These are phyloP conservation scores for Pseudogymnoascus sp. DNA, from an alignment of 2,329 filamentous ascomycete species.

Conservation along the genomic window DNA sequence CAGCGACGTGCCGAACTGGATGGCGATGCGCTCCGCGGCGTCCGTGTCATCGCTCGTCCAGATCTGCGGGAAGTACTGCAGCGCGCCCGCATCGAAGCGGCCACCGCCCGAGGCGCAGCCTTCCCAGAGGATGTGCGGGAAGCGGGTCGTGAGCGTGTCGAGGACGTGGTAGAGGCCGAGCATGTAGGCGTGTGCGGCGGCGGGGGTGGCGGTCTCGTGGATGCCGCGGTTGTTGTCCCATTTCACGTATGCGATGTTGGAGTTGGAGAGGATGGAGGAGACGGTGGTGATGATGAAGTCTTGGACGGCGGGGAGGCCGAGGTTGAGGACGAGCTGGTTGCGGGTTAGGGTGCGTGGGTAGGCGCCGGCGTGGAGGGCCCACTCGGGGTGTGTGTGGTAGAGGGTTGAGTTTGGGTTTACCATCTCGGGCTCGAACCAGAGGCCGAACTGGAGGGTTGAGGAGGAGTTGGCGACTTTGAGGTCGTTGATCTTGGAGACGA, in stretches of 20 bases:
- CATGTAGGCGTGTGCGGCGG: background rate
- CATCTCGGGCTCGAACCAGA: slow-evolving; percentile 65
- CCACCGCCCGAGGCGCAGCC: background rate
- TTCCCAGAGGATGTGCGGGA: background rate
- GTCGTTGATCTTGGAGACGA: background rate
- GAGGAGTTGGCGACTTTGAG: slow-evolving; percentile 17
- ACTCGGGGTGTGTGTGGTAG: slow-evolving; percentile 55
- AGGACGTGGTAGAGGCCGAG: background rate
- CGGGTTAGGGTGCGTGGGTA: slow-evolving; percentile 36
- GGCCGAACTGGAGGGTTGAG: slow-evolving; percentile 47
- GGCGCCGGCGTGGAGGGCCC: slow-evolving; percentile 49
- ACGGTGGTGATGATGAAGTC: background rate
- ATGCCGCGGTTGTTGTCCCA: background rate
- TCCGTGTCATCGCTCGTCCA: slow-evolving; percentile 62
- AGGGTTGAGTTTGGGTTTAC: slow-evolving; percentile 53
- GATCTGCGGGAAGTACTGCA: slow-evolving; percentile 22
- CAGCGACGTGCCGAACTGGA: slow-evolving; percentile 56
- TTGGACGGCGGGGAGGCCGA: background rate
- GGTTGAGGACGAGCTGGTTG: background rate
- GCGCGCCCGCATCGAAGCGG: background rate
- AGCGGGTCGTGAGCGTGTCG: background rate
- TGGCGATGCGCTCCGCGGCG: slow-evolving; percentile 49
- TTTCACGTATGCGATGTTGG: background rate
- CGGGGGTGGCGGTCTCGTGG: background rate
- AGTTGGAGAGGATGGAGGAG: background rate